Evolutionary conservation across 1,139 yeast species (phyloP).

Genomic region (Wickerhamomyces sp.): DNA sequence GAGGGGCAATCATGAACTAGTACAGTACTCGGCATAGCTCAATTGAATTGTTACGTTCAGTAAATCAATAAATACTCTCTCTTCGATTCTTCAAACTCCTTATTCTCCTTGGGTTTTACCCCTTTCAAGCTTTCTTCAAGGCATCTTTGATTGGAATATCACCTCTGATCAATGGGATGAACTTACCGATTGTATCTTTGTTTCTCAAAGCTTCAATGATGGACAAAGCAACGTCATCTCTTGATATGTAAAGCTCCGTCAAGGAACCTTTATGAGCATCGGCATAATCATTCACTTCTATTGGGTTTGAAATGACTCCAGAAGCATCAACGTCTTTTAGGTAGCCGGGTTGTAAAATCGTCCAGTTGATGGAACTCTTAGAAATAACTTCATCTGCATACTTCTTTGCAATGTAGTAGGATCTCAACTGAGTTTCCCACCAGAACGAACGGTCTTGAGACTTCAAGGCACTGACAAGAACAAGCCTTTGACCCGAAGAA

Average conservation of each 20-base stretch:
- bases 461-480: constrained; percentile 53
- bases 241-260: constrained; percentile 13
- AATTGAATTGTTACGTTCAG: too few species aligned
- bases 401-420: constrained; percentile 49
- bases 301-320: constrained; percentile 31
- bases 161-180: constrained; percentile 31
- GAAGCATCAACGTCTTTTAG: constrained; percentile 36
- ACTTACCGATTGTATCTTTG: constrained; percentile 24
- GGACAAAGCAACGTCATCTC: constrained; percentile 44
- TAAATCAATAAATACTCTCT: too few species aligned
- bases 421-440: constrained; percentile 30
- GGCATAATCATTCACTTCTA: constrained; percentile 10
- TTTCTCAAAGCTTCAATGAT: constrained; percentile 35
- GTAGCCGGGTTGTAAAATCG: constrained; percentile 47
- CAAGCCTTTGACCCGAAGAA: constrained; percentile 37
- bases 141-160: constrained; percentile 25
- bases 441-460: constrained; percentile 45
- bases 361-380: constrained; percentile 39
- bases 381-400: constrained; percentile 48
- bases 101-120: too few species aligned
- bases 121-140: too few species aligned
- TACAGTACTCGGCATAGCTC: too few species aligned
- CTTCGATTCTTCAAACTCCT: too few species aligned
- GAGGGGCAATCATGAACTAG: too few species aligned
- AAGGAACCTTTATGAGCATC: constrained; percentile 1